Conservation (phyloP, 2,329 filamentous ascomycete species). For the Pyricularia sp. region DNA sequence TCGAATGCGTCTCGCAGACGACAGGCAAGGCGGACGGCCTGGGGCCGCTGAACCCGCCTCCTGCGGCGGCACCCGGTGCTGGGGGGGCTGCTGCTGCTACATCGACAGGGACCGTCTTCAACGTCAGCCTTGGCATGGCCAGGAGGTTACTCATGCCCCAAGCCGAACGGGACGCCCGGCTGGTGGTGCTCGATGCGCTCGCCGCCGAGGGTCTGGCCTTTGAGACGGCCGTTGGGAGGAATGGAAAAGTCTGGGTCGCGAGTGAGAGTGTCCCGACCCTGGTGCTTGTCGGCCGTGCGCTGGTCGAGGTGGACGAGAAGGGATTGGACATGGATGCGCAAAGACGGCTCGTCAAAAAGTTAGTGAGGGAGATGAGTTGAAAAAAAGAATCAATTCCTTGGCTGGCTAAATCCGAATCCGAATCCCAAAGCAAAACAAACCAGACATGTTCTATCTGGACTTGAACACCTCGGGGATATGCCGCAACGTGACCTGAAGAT, state of each 20-base stretch:
- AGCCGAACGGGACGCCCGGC: slow-evolving; percentile 48
- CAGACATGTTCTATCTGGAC: background rate
- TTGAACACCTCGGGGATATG: background rate
- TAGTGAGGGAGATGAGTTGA: slow-evolving; percentile 50
- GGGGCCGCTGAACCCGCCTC: slow-evolving; percentile 49
- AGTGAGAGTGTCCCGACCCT: slow-evolving; percentile 34
- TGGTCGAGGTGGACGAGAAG: slow-evolving; percentile 68
- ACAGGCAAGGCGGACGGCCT: slow-evolving; percentile 86
- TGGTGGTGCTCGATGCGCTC: slow-evolving; percentile 72
- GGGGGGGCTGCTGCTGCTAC: background rate
- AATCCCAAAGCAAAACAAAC: too few relatives aligned
- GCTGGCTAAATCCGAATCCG: background rate
- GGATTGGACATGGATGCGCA: slow-evolving; percentile 56
- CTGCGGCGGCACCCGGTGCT: slow-evolving; percentile 28
- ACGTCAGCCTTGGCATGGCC: slow-evolving; percentile 73
- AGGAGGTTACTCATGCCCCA: slow-evolving; percentile 63
- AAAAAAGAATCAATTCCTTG: background rate
- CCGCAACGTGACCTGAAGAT: background rate
- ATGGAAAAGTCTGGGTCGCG: slow-evolving; percentile 79
- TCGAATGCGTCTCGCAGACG: slow-evolving; percentile 78
- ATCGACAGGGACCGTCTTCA: slow-evolving; percentile 66
- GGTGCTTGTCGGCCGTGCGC: slow-evolving; percentile 67
- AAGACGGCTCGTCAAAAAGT: slow-evolving; percentile 57
- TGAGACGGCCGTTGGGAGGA: slow-evolving; percentile 87
- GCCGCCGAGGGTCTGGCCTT: slow-evolving; percentile 71